Evolutionary conservation across 2,329 filamentous ascomycete genomes (phyloP).

Genomic region (Septoria linicola): DNA sequence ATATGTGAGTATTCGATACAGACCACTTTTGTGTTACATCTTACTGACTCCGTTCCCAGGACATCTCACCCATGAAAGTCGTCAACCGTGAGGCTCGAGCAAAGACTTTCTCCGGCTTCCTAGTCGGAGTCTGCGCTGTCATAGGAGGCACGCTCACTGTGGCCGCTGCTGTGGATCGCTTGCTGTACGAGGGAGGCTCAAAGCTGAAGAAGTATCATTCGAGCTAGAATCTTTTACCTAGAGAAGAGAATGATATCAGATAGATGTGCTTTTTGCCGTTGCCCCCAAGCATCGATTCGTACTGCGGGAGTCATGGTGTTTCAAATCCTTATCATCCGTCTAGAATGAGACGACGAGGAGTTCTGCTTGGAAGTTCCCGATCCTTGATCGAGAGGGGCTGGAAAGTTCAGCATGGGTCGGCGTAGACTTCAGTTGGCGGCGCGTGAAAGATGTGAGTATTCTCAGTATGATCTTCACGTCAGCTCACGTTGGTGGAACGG

Average conservation of each 20-base stretch:
- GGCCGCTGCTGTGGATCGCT: conserved; percentile 87
- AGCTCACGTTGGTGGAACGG: not conserved
- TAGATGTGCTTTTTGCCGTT: conserved; percentile 4
- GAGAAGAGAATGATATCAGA: conserved; percentile 5
- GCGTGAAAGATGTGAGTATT: conserved; percentile 4
- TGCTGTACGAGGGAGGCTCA: conserved; percentile 82
- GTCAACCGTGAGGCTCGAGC: conserved; percentile 89
- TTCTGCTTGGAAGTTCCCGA: not conserved
- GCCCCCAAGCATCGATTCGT: not conserved
- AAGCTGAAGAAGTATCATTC: conserved; percentile 83
- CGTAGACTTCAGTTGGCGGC: conserved; percentile 1
- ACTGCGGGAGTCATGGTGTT: not conserved
- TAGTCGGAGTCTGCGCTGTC: conserved; percentile 91
- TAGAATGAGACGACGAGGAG: not conserved
- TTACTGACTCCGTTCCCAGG: conserved; percentile 40
- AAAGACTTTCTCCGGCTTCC: conserved; percentile 88
- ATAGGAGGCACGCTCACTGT: conserved; percentile 94
- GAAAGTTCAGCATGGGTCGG: conserved; percentile 3
- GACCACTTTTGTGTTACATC: too few species aligned
- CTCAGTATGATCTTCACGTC: conserved; percentile 2
- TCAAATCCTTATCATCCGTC: not conserved
- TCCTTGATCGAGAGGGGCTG: not conserved
- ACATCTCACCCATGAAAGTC: conserved; percentile 99
- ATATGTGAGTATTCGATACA: conserved; percentile 66
- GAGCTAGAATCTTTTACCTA: conserved; percentile 41